Evolutionary conservation across 768 basidiomycete genomes (phyloP).

Genomic region (Lentinus tigrinus): DNA sequence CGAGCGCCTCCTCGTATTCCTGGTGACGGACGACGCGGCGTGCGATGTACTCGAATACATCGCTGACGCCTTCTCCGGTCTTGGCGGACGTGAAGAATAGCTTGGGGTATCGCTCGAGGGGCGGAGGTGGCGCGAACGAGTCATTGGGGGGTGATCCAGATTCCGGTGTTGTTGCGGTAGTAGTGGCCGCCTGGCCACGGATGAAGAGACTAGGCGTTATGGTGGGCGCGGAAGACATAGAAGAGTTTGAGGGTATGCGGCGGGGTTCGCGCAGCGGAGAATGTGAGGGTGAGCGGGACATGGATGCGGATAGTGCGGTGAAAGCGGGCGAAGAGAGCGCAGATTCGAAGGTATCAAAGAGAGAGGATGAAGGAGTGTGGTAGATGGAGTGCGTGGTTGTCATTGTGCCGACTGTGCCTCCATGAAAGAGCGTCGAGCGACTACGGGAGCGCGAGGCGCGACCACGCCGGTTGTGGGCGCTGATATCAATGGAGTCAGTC

Average conservation of each 20-base stretch:
- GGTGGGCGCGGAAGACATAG: slow-evolving; percentile 50
- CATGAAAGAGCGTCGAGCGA: slow-evolving; percentile 36
- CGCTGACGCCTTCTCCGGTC: slow-evolving; percentile 67
- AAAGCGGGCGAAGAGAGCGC: slow-evolving; percentile 61
- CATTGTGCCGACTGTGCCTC: slow-evolving; percentile 52
- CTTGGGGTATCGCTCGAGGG: slow-evolving; percentile 55
- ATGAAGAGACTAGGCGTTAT: slow-evolving; percentile 61
- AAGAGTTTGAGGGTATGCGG: slow-evolving; percentile 32
- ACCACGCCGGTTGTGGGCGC: slow-evolving; percentile 28
- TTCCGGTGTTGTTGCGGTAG: slow-evolving; percentile 25
- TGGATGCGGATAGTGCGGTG: slow-evolving; percentile 16
- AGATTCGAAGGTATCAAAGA: slow-evolving; percentile 61
- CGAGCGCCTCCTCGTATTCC: slow-evolving; percentile 65
- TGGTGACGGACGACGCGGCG: slow-evolving; percentile 56
- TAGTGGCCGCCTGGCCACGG: slow-evolving; percentile 20
- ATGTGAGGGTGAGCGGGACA: slow-evolving; percentile 23
- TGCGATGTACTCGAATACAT: slow-evolving; percentile 79
- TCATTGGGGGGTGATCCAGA: slow-evolving; percentile 14
- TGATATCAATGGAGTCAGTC: slow-evolving; percentile 33
- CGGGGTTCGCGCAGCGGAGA: slow-evolving; percentile 27
- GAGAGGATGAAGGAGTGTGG: slow-evolving; percentile 79
- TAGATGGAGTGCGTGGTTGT: slow-evolving; percentile 62
- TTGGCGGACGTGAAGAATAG: slow-evolving; percentile 79
- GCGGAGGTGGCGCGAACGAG: slow-evolving; percentile 15
- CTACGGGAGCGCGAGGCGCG: slow-evolving; percentile 42